Conservation (phyloP, 352 stramenopile species). For the Globisporangium polare region DNA sequence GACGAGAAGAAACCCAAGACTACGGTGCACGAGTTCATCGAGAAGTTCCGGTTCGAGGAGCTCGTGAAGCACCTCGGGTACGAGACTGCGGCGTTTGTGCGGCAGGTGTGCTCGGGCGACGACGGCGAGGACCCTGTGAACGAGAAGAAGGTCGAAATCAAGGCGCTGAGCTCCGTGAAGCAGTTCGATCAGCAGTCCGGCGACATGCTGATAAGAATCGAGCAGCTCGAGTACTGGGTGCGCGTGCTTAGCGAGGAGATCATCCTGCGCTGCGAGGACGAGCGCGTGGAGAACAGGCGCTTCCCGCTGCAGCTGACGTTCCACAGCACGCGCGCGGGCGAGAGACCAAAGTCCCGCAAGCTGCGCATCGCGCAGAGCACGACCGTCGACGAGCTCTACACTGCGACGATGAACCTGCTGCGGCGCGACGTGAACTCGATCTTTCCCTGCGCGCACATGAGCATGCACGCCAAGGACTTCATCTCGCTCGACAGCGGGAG, state of each 20-base stretch:
- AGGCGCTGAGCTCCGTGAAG: slow-evolving; percentile 69
- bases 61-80: slow-evolving; percentile 50
- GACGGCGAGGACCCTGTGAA: slow-evolving; percentile 73
- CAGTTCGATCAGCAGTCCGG: slow-evolving; percentile 74
- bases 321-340: slow-evolving; percentile 40
- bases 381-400: slow-evolving; percentile 48
- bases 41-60: slow-evolving; percentile 46
- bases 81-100: slow-evolving; percentile 56
- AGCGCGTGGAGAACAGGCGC: slow-evolving; percentile 71
- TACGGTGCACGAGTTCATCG: slow-evolving; percentile 48
- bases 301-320: slow-evolving; percentile 64
- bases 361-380: slow-evolving; percentile 57
- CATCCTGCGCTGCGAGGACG: slow-evolving; percentile 73
- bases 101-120: slow-evolving; percentile 53
- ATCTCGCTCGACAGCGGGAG: slow-evolving; percentile 36
- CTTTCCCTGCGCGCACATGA: slow-evolving; percentile 54
- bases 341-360: slow-evolving; percentile 48
- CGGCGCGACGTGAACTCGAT: slow-evolving; percentile 44
- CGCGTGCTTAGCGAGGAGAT: slow-evolving; percentile 72
- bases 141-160: slow-evolving; percentile 59
- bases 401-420: slow-evolving; percentile 45
- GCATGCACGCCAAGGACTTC: slow-evolving; percentile 72
- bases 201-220: slow-evolving; percentile 32
- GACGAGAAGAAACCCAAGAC: slow-evolving; percentile 21
- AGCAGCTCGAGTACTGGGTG: slow-evolving; percentile 77